Conservation (phyloP, 1,284 basidiomycete species). For the Thelephora terrestris region DNA sequence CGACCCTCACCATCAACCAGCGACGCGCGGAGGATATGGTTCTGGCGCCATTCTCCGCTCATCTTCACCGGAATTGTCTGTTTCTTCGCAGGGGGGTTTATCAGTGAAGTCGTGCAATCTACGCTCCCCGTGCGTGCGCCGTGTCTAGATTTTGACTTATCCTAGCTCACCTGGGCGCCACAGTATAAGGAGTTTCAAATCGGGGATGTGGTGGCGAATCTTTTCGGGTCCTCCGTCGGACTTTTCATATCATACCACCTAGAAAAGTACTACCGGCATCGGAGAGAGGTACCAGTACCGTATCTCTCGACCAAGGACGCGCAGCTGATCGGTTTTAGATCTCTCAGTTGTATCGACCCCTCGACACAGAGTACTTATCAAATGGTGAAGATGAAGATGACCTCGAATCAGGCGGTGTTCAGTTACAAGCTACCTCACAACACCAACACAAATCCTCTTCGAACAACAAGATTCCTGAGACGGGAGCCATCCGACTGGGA, state of each 20-base stretch:
- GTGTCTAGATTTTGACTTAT: constrained; percentile 8
- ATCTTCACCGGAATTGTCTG: constrained; percentile 62
- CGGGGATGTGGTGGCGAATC: constrained; percentile 74
- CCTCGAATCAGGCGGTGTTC: constrained; percentile 33
- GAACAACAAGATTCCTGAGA: not conserved
- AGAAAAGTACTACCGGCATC: constrained; percentile 63
- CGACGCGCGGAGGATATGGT: constrained; percentile 66
- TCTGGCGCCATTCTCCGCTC: constrained; percentile 73
- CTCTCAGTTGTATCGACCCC: constrained; percentile 60
- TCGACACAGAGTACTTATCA: constrained; percentile 40
- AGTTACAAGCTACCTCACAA: constrained; percentile 24
- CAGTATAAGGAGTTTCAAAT: constrained; percentile 74
- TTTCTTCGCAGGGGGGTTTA: constrained; percentile 69
- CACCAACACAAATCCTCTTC: constrained; percentile 13
- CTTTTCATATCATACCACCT: constrained; percentile 57
- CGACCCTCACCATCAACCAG: constrained; percentile 24
- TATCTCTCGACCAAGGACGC: not conserved
- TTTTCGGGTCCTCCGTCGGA: constrained; percentile 69
- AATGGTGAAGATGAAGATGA: constrained; percentile 41
- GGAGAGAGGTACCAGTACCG: constrained; percentile 49
- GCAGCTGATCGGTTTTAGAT: constrained; percentile 35
- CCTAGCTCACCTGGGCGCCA: constrained; percentile 5
- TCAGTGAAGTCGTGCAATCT: constrained; percentile 83
- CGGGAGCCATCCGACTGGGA: constrained; percentile 27
- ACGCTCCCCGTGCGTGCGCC: constrained; percentile 54